A percentile compares a stretch with the other conserved stretches of the same genome.
Conservation (phyloP, 2,329 filamentous ascomycete species). For the Hypoxylon sp. region DNA sequence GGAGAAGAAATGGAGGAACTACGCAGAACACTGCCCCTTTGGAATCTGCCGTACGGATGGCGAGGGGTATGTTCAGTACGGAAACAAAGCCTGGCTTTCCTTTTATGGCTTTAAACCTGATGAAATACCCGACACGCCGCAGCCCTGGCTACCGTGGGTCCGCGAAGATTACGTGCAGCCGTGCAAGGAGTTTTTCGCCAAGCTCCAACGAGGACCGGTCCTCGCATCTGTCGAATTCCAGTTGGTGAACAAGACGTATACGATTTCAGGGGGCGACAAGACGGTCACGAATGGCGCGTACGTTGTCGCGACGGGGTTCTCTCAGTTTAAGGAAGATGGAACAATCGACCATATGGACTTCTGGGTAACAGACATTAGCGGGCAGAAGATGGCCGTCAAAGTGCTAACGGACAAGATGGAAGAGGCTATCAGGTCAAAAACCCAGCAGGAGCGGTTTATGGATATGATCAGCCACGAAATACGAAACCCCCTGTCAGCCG, state of each 20-base stretch:
- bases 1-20: constrained; percentile 45
- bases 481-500: constrained; percentile 48
- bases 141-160: constrained; percentile 46
- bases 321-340: constrained; percentile 44
- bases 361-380: constrained; percentile 49
- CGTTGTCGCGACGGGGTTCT: constrained; percentile 44
- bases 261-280: constrained; percentile 42
- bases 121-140: constrained; percentile 19
- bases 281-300: constrained; percentile 43
- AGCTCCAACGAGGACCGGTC: constrained; percentile 25
- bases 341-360: constrained; percentile 48
- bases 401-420: constrained; percentile 48
- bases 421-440: constrained; percentile 47
- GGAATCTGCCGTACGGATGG: constrained; percentile 48
- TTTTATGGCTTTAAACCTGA: constrained; percentile 42
- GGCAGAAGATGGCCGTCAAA: constrained; percentile 47
- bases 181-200: constrained; percentile 40
- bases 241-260: constrained; percentile 42
- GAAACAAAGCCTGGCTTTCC: constrained; percentile 46
- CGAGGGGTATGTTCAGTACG: constrained; percentile 45
- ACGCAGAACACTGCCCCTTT: constrained; percentile 47
- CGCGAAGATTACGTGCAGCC: constrained; percentile 39
- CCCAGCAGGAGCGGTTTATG: constrained; percentile 49
- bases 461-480: constrained; percentile 52
- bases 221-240: constrained; percentile 45